phyloP scores from a whole-genome alignment of 345 rosid genomes.

The Dipteronia sinensis region DNA sequence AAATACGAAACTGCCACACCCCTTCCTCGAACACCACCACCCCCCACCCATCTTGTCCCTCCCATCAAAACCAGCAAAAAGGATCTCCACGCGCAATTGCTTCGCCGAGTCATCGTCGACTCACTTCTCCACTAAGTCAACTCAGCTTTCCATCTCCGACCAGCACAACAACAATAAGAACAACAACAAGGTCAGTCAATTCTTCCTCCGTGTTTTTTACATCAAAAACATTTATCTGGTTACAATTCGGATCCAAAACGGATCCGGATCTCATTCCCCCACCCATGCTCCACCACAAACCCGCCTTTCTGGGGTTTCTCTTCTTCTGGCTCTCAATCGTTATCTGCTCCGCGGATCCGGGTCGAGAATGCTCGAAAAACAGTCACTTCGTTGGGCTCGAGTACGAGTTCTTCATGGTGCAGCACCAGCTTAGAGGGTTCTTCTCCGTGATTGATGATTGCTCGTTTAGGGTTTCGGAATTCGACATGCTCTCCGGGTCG shows the following conservation, averaged over 20 bases:
- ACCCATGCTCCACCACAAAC: conserved; percentile 45
- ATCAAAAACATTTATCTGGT: background rate
- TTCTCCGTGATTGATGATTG: conserved; percentile 76
- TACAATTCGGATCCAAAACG: conserved; percentile 30
- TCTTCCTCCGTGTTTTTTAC: background rate
- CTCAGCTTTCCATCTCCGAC: background rate
- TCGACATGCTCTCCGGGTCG: conserved; percentile 80
- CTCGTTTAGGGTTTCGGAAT: conserved; percentile 73
- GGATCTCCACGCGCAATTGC: background rate
- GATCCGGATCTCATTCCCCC: conserved; percentile 22
- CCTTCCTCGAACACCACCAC: background rate
- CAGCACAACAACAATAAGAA: background rate
- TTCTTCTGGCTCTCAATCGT: conserved; percentile 35
- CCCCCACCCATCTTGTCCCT: background rate
- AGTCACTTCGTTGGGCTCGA: conserved; percentile 64
- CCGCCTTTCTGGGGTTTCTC: conserved; percentile 36
- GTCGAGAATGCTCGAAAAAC: conserved; percentile 53
- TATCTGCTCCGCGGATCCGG: conserved; percentile 49
- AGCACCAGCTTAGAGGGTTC: conserved; percentile 82
- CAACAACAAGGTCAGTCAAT: background rate
- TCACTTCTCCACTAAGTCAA: conserved; percentile 2
- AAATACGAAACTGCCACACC: conserved; percentile 18
- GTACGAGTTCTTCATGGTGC: conserved; percentile 77
- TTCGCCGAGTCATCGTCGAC: background rate
- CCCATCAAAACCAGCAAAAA: background rate